A percentile compares a stretch with the other conserved stretches of the same genome.
These are phyloP conservation scores for Alisma plantagoaquatica DNA, from an alignment of 106 monocot species.

Conservation along the genomic window DNA sequence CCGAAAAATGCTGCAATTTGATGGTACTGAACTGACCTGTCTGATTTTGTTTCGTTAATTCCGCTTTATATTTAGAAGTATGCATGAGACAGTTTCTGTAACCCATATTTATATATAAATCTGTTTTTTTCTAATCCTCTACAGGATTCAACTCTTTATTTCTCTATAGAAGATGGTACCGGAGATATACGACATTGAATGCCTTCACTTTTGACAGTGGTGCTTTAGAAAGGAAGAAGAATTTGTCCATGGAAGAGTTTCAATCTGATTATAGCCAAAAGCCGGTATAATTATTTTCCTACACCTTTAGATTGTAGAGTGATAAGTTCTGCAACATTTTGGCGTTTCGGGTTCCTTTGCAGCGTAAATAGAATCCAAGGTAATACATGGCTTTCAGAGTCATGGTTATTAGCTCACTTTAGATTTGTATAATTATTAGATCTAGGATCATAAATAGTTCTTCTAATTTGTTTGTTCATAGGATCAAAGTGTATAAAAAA, in stretches of 20 bases:
- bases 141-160: constrained; percentile 83
- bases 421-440: not conserved
- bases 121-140: constrained; percentile 6
- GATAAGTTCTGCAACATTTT: not conserved
- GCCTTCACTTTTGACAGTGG: constrained; percentile 44
- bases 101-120: not conserved
- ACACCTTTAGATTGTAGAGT: not conserved
- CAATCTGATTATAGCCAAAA: constrained; percentile 41
- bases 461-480: not conserved
- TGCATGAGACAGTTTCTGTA: too few relatives aligned
- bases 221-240: constrained; percentile 51
- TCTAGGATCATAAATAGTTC: not conserved
- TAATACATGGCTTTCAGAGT: not conserved
- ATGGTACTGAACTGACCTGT: constrained; percentile 44
- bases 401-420: not conserved
- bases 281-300: constrained; percentile 36
- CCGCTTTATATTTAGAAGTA: too few relatives aligned
- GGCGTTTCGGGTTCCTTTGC: too few relatives aligned
- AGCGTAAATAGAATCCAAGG: too few relatives aligned
- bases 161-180: constrained; percentile 91
- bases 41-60: too few relatives aligned
- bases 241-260: constrained; percentile 47
- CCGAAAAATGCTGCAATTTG: constrained; percentile 44
- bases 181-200: constrained; percentile 64
- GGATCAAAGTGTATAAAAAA: too few relatives aligned